Conservation (phyloP, 192 early-diverging fungal species). For the Coemansia brasiliensis region DNA sequence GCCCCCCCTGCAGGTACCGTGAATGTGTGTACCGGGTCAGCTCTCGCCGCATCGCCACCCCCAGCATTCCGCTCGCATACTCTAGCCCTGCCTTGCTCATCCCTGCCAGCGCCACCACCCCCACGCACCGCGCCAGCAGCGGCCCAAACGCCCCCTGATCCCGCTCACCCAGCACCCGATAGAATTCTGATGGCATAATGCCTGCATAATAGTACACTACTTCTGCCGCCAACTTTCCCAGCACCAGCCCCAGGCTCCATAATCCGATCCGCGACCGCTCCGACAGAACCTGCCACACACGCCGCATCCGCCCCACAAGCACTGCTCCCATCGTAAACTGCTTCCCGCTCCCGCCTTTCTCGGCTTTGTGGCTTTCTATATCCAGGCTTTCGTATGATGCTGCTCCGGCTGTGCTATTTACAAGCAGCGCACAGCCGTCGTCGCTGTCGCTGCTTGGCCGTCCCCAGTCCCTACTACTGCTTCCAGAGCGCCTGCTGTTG, state of each 20-base stretch:
- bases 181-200: slow-evolving; percentile 70
- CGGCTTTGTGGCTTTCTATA: not conserved
- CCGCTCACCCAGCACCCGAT: slow-evolving; percentile 66
- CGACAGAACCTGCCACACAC: slow-evolving; percentile 20
- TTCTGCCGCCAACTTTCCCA: slow-evolving; percentile 32
- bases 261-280: slow-evolving; percentile 21
- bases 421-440: slow-evolving; percentile 5
- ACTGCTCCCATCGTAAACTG: slow-evolving; percentile 34
- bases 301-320: slow-evolving; percentile 26
- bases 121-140: slow-evolving; percentile 58
- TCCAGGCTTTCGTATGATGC: too few species aligned
- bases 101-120: slow-evolving; percentile 61
- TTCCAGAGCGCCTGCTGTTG: too few species aligned
- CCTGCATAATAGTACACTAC: slow-evolving; percentile 69
- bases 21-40: slow-evolving; percentile 66
- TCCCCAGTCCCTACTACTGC: too few species aligned
- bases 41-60: slow-evolving; percentile 60
- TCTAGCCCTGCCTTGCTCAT: slow-evolving; percentile 61
- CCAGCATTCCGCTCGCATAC: slow-evolving; percentile 63
- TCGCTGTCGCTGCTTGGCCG: not conserved
- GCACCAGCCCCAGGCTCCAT: slow-evolving; percentile 23
- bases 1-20: slow-evolving; percentile 60
- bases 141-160: slow-evolving; percentile 61
- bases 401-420: not conserved
- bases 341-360: slow-evolving; percentile 1